These are phyloP conservation scores for Byssoonygena ceratinophila DNA, from an alignment of 2,329 filamentous ascomycete genomes.

Conservation along the genomic window DNA sequence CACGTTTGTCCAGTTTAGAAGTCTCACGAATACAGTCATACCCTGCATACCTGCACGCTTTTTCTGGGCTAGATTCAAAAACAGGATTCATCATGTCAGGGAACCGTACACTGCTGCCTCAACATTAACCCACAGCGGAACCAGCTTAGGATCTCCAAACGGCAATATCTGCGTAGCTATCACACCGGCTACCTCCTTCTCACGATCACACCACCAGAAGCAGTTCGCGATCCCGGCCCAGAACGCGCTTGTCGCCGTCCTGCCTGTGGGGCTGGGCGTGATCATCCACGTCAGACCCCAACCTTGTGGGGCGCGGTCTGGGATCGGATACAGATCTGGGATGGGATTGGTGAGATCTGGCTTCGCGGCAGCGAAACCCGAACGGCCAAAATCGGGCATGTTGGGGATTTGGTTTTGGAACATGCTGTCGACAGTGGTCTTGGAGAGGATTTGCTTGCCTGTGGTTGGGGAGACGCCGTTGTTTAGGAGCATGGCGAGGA, in stretches of 20 bases:
- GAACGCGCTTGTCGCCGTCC: conserved; percentile 41
- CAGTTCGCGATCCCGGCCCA: conserved; percentile 53
- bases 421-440: conserved; percentile 52
- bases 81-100: not conserved
- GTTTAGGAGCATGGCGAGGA: conserved; percentile 54
- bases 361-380: conserved; percentile 39
- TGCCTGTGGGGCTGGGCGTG: conserved; percentile 42
- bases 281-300: conserved; percentile 55
- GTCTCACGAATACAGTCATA: not conserved
- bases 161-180: conserved; percentile 44
- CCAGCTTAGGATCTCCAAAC: conserved; percentile 37
- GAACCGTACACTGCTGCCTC: conserved; percentile 26
- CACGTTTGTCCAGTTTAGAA: not conserved
- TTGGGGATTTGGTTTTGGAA: conserved; percentile 53
- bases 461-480: conserved; percentile 51
- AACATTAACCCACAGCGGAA: conserved; percentile 33
- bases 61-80: not conserved
- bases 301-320: conserved; percentile 46
- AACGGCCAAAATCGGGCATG: conserved; percentile 44
- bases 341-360: conserved; percentile 29
- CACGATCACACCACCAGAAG: conserved; percentile 54
- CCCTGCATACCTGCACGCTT: not conserved
- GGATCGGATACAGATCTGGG: conserved; percentile 34
- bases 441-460: conserved; percentile 43
- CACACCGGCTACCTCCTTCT: conserved; percentile 48